phyloP scores from a whole-genome alignment of 768 basidiomycete species.

The Fomitopsis serialis region DNA sequence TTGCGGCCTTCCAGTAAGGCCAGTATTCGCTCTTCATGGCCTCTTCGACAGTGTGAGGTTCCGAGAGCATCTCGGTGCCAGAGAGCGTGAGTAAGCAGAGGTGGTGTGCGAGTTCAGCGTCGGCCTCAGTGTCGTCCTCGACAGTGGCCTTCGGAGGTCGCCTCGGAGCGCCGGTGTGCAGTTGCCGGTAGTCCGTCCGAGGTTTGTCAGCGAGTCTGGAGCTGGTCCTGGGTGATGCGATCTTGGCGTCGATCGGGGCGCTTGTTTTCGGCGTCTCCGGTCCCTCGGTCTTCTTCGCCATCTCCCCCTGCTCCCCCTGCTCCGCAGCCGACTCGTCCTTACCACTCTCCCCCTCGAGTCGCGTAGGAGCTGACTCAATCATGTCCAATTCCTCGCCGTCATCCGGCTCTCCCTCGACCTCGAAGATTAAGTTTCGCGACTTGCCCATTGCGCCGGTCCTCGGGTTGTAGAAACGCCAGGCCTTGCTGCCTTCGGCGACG shows the following conservation, averaged over 20 bases:
- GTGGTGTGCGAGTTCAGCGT: neutral
- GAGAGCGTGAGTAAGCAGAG: neutral
- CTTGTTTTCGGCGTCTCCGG: neutral
- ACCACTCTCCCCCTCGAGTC: slow-evolving; percentile 8
- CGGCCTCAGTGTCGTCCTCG: neutral
- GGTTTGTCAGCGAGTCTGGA: neutral
- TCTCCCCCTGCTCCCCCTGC: neutral
- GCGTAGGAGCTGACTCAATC: neutral
- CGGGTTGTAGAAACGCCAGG: slow-evolving; percentile 11
- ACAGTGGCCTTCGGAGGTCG: neutral
- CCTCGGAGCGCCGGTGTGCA: neutral
- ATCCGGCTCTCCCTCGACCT: neutral
- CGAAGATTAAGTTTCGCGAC: slow-evolving; percentile 3
- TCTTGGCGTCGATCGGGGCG: neutral
- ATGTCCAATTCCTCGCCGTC: slow-evolving; percentile 2
- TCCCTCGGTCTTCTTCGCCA: neutral
- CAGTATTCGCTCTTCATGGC: slow-evolving; percentile 2
- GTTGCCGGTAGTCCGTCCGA: slow-evolving; percentile 4
- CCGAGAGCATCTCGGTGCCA: slow-evolving; percentile 1
- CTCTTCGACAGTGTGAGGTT: slow-evolving; percentile 5
- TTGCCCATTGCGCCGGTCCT: neutral
- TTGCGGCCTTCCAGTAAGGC: slow-evolving; percentile 5
- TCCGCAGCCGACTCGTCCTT: neutral
- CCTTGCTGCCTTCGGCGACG: slow-evolving; percentile 16
- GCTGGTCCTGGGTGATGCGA: neutral